A percentile compares a stretch with the other conserved stretches of the same genome.
Evolutionary conservation across 2,329 filamentous ascomycete genomes (phyloP).

Genomic region (Aspergillus sp.): DNA sequence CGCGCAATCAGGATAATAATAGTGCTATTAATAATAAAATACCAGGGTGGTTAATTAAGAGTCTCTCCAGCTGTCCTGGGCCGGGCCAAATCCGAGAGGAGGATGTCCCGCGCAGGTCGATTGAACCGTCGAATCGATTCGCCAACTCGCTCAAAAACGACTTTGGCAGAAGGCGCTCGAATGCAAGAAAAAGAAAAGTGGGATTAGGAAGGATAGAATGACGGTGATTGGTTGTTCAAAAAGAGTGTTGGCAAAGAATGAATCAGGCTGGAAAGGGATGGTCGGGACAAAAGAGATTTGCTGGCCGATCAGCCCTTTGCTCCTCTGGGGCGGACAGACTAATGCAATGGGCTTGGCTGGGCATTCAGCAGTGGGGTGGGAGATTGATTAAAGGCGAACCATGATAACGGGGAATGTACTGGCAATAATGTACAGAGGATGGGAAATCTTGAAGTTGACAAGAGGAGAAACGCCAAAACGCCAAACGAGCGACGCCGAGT

Average conservation of each 20-base stretch:
- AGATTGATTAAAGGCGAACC: constrained; percentile 3
- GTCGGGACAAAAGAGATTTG: constrained; percentile 23
- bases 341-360: constrained; percentile 21
- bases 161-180: neutral
- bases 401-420: neutral
- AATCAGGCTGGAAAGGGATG: constrained; percentile 9
- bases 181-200: constrained; percentile 15
- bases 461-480: neutral
- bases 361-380: constrained; percentile 16
- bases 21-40: constrained; percentile 11
- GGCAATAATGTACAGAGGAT: neutral
- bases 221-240: constrained; percentile 15
- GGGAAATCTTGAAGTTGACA: neutral
- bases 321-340: constrained; percentile 18
- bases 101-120: neutral
- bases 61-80: constrained; percentile 1
- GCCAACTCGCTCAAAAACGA: neutral
- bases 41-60: constrained; percentile 9
- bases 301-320: constrained; percentile 23
- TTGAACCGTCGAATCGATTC: neutral
- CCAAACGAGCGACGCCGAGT: neutral
- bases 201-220: constrained; percentile 5
- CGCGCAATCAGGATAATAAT: constrained; percentile 14
- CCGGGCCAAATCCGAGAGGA: neutral
- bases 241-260: constrained; percentile 10